Evolutionary conservation across 805 yeast species (phyloP).

Genomic region (Saccharomycopsis sp.): DNA sequence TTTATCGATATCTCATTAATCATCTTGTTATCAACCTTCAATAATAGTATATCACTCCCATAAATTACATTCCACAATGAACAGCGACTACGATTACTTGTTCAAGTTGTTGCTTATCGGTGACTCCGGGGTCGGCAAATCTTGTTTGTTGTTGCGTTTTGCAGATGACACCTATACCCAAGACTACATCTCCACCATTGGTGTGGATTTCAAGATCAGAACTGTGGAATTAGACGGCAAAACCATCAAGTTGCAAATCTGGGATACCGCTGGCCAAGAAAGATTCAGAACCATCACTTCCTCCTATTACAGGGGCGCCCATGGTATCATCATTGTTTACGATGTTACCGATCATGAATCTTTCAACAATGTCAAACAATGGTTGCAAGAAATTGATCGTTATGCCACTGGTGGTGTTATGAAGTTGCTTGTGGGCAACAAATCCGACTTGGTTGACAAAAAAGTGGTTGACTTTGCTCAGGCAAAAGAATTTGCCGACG

Average conservation of each 20-base stretch:
- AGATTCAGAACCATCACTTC: constrained; percentile 96
- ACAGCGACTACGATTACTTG: constrained; percentile 94
- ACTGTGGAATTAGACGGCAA: constrained; percentile 93
- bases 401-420: constrained; percentile 97
- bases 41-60: too few species aligned
- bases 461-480: constrained; percentile 92
- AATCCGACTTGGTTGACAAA: constrained; percentile 88
- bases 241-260: constrained; percentile 93
- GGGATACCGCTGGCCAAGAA: constrained; percentile 99
- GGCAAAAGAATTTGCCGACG: constrained; percentile 96
- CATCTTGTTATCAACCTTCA: too few species aligned
- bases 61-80: constrained; percentile 53
- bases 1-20: too few species aligned
- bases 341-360: constrained; percentile 97
- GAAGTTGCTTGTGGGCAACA: constrained; percentile 93
- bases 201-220: constrained; percentile 87
- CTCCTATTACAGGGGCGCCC: constrained; percentile 96
- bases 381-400: constrained; percentile 98
- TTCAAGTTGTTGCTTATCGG: constrained; percentile 93
- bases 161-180: constrained; percentile 97
- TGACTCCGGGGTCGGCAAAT: constrained; percentile 86
- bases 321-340: constrained; percentile 94
- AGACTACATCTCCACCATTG: constrained; percentile 92
- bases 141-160: constrained; percentile 84
- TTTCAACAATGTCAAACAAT: constrained; percentile 92